Percentiles rank a stretch among this genome's conserved stretches.
phyloP scores from a whole-genome alignment of 345 rosid genomes.

The Populus euphratica region DNA sequence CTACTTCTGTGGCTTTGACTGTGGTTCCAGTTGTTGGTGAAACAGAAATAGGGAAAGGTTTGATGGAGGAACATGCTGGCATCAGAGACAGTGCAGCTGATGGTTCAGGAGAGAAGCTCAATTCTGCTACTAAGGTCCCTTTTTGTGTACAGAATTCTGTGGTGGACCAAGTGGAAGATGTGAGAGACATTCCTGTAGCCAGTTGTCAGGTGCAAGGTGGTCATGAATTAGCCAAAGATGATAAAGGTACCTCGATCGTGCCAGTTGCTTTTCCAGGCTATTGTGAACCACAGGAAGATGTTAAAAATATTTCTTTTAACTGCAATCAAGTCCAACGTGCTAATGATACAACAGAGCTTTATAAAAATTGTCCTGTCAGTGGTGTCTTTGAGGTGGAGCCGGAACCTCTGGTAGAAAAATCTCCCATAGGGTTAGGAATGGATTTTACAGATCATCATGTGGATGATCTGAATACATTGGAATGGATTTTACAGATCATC shows the following conservation, averaged over 20 bases:
- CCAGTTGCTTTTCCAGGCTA: slow-evolving; percentile 21
- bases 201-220: slow-evolving; percentile 28
- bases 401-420: slow-evolving; percentile 33
- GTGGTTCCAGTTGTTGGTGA: slow-evolving; percentile 28
- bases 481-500: slow-evolving; percentile 18
- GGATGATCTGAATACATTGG: slow-evolving; percentile 23
- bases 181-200: slow-evolving; percentile 35
- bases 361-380: slow-evolving; percentile 33
- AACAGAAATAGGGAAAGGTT: slow-evolving; percentile 26
- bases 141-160: slow-evolving; percentile 24
- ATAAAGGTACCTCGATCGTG: slow-evolving; percentile 12
- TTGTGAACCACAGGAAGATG: slow-evolving; percentile 22
- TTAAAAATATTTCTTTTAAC: slow-evolving; percentile 27
- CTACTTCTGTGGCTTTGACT: slow-evolving; percentile 15
- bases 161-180: slow-evolving; percentile 33
- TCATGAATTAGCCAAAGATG: slow-evolving; percentile 19
- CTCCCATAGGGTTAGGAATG: slow-evolving; percentile 18
- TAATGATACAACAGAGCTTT: slow-evolving; percentile 33
- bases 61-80: slow-evolving; percentile 16
- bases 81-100: slow-evolving; percentile 25
- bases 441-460: slow-evolving; percentile 22
- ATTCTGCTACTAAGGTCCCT: slow-evolving; percentile 17
- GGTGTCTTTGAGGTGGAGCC: slow-evolving; percentile 41
- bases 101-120: slow-evolving; percentile 24
- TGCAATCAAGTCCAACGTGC: slow-evolving; percentile 30